These are phyloP conservation scores for Ambrosia trifida DNA, from an alignment of 129 eudicot species.

Conservation along the genomic window DNA sequence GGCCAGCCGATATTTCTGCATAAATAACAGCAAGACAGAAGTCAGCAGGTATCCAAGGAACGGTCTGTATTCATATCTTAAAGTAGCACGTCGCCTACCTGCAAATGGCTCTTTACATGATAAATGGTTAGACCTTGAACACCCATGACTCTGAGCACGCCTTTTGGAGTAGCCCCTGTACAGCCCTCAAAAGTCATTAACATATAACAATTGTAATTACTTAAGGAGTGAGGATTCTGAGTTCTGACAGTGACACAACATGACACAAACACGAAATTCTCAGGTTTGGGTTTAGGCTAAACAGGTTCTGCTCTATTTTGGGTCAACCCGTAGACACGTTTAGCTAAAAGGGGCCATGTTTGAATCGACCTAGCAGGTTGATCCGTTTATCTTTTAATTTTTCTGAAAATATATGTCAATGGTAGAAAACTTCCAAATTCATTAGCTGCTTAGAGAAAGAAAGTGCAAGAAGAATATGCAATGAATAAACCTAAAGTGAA, in stretches of 20 bases:
- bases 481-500: conserved; percentile 15
- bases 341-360: neutral
- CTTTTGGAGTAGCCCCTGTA: conserved; percentile 71
- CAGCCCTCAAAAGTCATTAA: conserved; percentile 21
- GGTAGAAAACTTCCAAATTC: neutral
- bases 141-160: conserved; percentile 74
- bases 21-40: conserved; percentile 3
- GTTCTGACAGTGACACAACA: no score
- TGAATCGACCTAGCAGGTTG: no score
- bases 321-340: neutral
- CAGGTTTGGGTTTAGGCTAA: no score
- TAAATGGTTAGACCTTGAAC: conserved; percentile 66
- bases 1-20: conserved; percentile 70
- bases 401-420: neutral
- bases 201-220: neutral
- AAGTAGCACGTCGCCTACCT: conserved; percentile 33
- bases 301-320: neutral
- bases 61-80: neutral
- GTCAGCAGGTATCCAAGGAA: conserved; percentile 5
- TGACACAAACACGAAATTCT: no score
- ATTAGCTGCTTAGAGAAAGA: neutral
- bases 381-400: neutral
- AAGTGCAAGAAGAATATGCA: conserved; percentile 14
- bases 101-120: conserved; percentile 75
- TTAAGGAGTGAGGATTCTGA: neutral